Conservation (phyloP, 1,284 basidiomycete species). For the Amylostereum areolatum region DNA sequence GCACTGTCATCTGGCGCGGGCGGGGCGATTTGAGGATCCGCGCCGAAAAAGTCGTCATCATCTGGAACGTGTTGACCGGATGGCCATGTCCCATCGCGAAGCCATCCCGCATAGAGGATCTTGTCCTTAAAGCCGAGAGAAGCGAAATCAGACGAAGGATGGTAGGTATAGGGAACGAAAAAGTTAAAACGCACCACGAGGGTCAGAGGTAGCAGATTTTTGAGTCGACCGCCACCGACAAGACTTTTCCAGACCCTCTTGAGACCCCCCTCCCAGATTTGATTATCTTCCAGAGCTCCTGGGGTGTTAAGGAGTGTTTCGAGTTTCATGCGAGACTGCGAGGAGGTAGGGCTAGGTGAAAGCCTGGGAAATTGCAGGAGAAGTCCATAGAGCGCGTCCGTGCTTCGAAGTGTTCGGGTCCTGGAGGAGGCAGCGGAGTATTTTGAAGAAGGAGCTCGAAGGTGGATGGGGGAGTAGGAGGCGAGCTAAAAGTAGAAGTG, state of each 20-base stretch:
- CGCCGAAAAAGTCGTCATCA: constrained; percentile 32
- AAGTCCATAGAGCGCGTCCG: constrained; percentile 58
- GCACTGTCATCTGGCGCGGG: background rate
- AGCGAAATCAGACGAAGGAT: background rate
- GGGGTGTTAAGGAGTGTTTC: constrained; percentile 45
- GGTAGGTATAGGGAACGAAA: constrained; percentile 9
- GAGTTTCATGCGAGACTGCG: constrained; percentile 41
- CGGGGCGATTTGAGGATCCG: background rate
- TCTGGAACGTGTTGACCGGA: constrained; percentile 54
- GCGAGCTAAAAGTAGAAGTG: background rate
- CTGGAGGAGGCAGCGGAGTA: constrained; percentile 48
- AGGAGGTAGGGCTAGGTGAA: constrained; percentile 19
- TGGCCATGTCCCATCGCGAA: constrained; percentile 72
- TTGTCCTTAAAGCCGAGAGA: constrained; percentile 42
- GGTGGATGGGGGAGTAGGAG: constrained; percentile 4
- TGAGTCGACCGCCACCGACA: constrained; percentile 48
- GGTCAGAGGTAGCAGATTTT: constrained; percentile 49
- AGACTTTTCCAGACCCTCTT: constrained; percentile 61
- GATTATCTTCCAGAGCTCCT: constrained; percentile 42
- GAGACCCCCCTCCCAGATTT: constrained; percentile 51
- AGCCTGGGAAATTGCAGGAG: constrained; percentile 11
- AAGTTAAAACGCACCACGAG: constrained; percentile 46
- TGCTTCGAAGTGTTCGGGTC: constrained; percentile 54
- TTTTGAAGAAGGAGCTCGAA: constrained; percentile 35
- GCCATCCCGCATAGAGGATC: constrained; percentile 66